Base-by-base conservation (phyloP, 208 protist species). In the Trypanosoma caninum region DNA sequence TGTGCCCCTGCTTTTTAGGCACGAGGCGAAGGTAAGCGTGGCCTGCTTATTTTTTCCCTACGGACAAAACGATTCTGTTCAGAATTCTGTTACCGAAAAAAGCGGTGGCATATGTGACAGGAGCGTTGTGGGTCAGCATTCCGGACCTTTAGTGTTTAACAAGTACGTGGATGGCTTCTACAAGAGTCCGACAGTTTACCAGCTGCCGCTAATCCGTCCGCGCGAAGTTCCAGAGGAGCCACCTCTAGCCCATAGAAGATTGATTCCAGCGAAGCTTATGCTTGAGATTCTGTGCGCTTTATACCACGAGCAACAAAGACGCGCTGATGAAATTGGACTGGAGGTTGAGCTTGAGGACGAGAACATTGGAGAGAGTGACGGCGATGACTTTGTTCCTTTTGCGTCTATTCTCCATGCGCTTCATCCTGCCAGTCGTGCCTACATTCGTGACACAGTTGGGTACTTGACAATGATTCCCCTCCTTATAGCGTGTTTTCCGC, bases 381-480 rank as follows among this genome's bases (percentile, higher is more conserved):
- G 11, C 25, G 18, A 6, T 52, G 33, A 52, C 20, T 67, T n/a
- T 16, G 3, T 65, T 34, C 37, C 38, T n/a, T 67, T 59, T 45
- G 11, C 9, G 16, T 13, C 30, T n/a, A 20, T 67, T 23, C 38
- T 50, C 18, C n/a, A 50, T 1, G 27, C 22, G 0, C 44, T 67
- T 16, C 38, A 40, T 5, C 60, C 60, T 2, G 28, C 51, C 18
- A 67, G 37, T 44, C 50, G 60, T 13, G 31, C 41, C n/a, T 67
- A 67, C 41, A 53, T 67, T 44, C 60, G 60, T 57, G 60, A 67
- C 23, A 31, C 51, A n/a, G 37, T 67, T 33, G 60, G 60, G 20
- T 50, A 67, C 10, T 42, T 41, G 3, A n/a, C 31, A 40, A 14
- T 67, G 27, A 67, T 67, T 53, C 51, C 60, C 3, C 51, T 67